A percentile compares a stretch with the other conserved stretches of the same genome.
These are phyloP conservation scores for Fraxinus anomala DNA, from an alignment of 257 asterid genomes.

Conservation along the genomic window DNA sequence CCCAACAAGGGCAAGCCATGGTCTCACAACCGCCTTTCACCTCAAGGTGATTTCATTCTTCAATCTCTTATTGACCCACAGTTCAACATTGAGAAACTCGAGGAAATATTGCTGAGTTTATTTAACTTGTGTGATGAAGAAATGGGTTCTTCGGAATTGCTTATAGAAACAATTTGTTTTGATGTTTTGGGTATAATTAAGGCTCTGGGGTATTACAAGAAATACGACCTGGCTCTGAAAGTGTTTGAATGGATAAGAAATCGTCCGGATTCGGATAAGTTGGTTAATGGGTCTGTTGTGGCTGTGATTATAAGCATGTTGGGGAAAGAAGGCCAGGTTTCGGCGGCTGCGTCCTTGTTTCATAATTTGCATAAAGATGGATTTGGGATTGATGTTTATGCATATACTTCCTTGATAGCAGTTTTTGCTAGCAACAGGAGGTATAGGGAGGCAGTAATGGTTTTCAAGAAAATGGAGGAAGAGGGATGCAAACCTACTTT, in stretches of 20 bases:
- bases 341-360: slow-evolving; percentile 66
- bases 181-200: slow-evolving; percentile 71
- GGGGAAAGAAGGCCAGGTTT: slow-evolving; percentile 68
- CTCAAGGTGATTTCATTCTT: slow-evolving; percentile 65
- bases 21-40: slow-evolving; percentile 68
- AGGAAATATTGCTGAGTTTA: slow-evolving; percentile 42
- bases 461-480: slow-evolving; percentile 85
- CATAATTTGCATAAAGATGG: slow-evolving; percentile 65
- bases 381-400: slow-evolving; percentile 68
- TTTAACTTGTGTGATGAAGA: slow-evolving; percentile 44
- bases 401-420: slow-evolving; percentile 76
- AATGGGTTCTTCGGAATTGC: slow-evolving; percentile 28
- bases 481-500: slow-evolving; percentile 82
- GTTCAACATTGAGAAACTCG: slow-evolving; percentile 43
- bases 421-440: slow-evolving; percentile 59
- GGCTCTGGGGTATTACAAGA: slow-evolving; percentile 63
- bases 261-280: slow-evolving; percentile 33
- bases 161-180: slow-evolving; percentile 31
- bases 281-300: slow-evolving; percentile 62
- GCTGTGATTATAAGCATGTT: slow-evolving; percentile 23
- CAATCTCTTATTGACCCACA: slow-evolving; percentile 52
- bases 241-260: slow-evolving; percentile 68
- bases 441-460: slow-evolving; percentile 78
- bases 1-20: slow-evolving; percentile 79
- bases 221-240: slow-evolving; percentile 62